Evolutionary conservation across 306 rosid genomes (phyloP).

Genomic region (Vicia sativa): DNA sequence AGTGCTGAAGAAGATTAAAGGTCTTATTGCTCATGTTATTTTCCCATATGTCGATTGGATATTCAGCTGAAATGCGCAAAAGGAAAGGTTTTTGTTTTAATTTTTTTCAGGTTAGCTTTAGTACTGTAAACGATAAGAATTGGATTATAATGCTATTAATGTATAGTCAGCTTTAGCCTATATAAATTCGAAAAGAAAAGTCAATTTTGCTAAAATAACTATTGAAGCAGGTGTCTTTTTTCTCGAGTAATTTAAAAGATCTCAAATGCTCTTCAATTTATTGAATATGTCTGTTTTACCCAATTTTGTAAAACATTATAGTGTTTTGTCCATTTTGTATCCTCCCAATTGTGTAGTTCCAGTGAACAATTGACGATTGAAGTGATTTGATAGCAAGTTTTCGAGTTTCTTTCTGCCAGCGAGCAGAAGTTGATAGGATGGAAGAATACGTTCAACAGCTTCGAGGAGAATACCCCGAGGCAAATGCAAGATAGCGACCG

Average conservation of each 20-base stretch:
- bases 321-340: conserved; percentile 12
- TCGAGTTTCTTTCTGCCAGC: background rate
- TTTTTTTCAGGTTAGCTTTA: conserved; percentile 12
- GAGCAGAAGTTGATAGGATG: background rate
- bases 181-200: conserved; percentile 30
- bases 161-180: conserved; percentile 18
- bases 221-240: conserved; percentile 7
- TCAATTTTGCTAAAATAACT: conserved; percentile 24
- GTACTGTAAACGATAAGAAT: conserved; percentile 7
- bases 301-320: conserved; percentile 7
- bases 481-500: background rate
- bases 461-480: background rate
- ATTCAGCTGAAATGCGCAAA: conserved; percentile 23
- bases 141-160: background rate
- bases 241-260: conserved; percentile 4
- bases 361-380: conserved; percentile 1
- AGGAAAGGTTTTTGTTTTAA: background rate
- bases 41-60: conserved; percentile 7
- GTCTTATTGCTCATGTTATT: conserved; percentile 23
- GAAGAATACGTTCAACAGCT: background rate
- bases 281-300: conserved; percentile 16
- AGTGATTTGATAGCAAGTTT: background rate
- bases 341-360: background rate
- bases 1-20: conserved; percentile 41
- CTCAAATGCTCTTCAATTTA: background rate